Evolutionary conservation across 768 basidiomycete species (phyloP), one percentile per base, ranked within the genome.

Genomic region (Chlorophyllum brunneum): DNA sequence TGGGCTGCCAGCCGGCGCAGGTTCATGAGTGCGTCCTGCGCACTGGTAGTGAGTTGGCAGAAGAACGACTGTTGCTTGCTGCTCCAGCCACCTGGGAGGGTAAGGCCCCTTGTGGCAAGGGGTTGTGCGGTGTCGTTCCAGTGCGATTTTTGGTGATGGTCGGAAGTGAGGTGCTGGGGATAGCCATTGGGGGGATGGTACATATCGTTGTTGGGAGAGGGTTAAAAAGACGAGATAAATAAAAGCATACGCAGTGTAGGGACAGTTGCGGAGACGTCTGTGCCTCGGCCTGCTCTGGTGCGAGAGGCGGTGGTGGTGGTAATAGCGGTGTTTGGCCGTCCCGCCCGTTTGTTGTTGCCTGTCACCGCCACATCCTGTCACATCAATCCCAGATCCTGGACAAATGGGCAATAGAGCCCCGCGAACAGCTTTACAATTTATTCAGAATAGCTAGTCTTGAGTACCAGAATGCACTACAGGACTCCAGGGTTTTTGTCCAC

Each of bases 51-150:
- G 26, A 44, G 20, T n/a, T 44, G 41, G 42, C 37, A 29, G 13
- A 44, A 9, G 33, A 45, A 9, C 16, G 50, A 51, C 22, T 20
- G 50, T 30, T 43, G 30, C 50, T 42, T 34, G 31, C 2, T 20
- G 26, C 37, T 36, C 27, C 42, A 52, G 34, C 42, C 34, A 18
- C 29, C 37, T 8, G 51, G 65, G 47, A 65, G 61, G 23, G 71
- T 66, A 26, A 70, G 58, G 29, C 62, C 51, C 23, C 63, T 65
- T 22, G 66, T 58, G 43, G 65, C 63, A 42, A 67, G 55, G 39
- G 61, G 65, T 68, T 68, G 69, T 51, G 55, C 61, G 52, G 55
- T 48, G 49, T 60, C 60, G 51, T 50, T 56, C 52, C 57, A 48
- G 46, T 61, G 61, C 55, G 59, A 45, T 20, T 54, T 58, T 51